A percentile compares a stretch with the other conserved stretches of the same genome.
Evolutionary conservation across 179 eudicot genomes (phyloP).

Genomic region (Drosera spatulata): DNA sequence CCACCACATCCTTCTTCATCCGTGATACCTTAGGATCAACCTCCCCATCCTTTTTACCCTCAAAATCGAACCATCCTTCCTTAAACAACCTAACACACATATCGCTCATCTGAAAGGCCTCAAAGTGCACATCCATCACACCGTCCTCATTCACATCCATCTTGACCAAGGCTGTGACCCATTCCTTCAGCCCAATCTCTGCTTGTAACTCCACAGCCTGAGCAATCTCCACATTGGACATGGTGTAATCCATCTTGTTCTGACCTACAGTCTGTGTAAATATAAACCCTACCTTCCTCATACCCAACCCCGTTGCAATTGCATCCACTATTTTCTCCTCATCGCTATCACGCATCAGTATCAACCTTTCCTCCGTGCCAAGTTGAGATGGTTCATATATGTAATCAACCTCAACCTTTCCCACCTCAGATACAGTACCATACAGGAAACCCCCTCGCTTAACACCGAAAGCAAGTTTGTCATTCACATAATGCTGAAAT

Average conservation of each 20-base stretch:
- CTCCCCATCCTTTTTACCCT: constrained; percentile 37
- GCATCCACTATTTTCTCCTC: constrained; percentile 85
- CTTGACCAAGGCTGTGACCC: constrained; percentile 94
- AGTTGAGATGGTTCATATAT: constrained; percentile 90
- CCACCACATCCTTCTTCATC: constrained; percentile 88
- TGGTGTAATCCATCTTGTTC: constrained; percentile 60
- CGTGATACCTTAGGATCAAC: constrained; percentile 71
- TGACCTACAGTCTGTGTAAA: constrained; percentile 77
- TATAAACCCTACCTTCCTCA: constrained; percentile 82
- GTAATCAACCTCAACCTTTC: constrained; percentile 77
- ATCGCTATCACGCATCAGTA: constrained; percentile 44
- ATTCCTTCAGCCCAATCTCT: constrained; percentile 77
- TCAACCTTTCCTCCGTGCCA: constrained; percentile 42
- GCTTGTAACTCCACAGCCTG: constrained; percentile 82
- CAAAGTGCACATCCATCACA: constrained; percentile 80
- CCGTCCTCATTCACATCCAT: constrained; percentile 87
- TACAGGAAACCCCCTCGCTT: constrained; percentile 90
- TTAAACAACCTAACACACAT: constrained; percentile 77
- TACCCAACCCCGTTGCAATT: constrained; percentile 65
- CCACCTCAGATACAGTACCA: constrained; percentile 58
- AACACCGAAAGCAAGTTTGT: constrained; percentile 59
- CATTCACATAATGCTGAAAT: constrained; percentile 78
- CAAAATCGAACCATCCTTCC: constrained; percentile 86
- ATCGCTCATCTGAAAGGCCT: constrained; percentile 99
- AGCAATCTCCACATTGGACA: constrained; percentile 71